Evolutionary conservation across 2,329 filamentous ascomycete species (phyloP), one percentile per base, ranked within the genome.

Genomic region (Sphaerulina musiva): DNA sequence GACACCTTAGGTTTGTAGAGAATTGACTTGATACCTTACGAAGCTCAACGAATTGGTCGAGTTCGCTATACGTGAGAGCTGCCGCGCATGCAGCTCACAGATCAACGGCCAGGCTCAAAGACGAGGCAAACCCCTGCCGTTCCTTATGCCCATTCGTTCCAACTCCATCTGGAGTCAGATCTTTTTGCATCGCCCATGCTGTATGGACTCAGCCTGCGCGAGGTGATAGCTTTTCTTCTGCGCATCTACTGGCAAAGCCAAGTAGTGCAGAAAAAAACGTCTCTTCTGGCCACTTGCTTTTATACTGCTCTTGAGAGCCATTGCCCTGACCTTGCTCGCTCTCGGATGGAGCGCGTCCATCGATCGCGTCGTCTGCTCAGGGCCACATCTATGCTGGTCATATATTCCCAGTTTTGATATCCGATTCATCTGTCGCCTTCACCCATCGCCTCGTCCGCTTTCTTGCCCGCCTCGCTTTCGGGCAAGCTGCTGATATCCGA

Each of bases 401-500:
- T 44, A 12, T 44, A 6, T 12, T 23, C 42, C 5, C 42, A 10
- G 40, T 42, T 9, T 8, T 20, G 41, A 26, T 26, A 45, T 44
- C 23, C n/a, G 41, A 5, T 38, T 58, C 48, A 58, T 23, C 51
- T 58, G 12, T 39, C 42, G 29, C 42, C 20, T 10, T 43, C 55
- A 8, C 31, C 54, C 57, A 59, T 59, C 3, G 48, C 49, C 1
- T 58, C 52, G 31, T 58, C 53, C 34, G 50, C 51, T 4, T 32
- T 41, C 40, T 48, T 50, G 12, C 39, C 52, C 23, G 42, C 48
- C 12, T 59, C 57, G 23, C 57, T 59, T 17, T 55, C 54, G 4
- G 32, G 52, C 29, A 59, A 31, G 17, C 57, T 59, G 34, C 51
- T 59, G 32, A 57, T 62, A 11, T 56, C 56, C 17, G 53, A 59